Evolutionary conservation across 2,329 filamentous ascomycete species (phyloP).

Genomic region (Paracoccidioides brasiliensis): DNA sequence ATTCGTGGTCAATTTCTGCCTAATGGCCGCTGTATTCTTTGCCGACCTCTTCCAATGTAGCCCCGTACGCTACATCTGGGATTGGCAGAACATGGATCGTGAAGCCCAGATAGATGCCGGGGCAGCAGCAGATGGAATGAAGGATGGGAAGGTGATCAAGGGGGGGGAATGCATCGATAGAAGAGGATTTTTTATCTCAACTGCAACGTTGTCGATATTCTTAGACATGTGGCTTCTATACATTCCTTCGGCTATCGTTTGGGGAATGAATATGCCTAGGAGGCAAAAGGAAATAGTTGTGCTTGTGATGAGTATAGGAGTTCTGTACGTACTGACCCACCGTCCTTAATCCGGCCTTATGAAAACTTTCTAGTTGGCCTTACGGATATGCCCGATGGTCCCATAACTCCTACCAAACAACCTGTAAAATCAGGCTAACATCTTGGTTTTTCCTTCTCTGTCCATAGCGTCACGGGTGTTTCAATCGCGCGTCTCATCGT

Average conservation of each 20-base stretch:
- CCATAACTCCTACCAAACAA: background rate
- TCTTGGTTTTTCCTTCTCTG: background rate
- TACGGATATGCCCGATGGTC: too few species aligned
- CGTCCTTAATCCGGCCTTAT: background rate
- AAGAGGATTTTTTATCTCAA: conserved; percentile 21
- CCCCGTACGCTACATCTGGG: conserved; percentile 25
- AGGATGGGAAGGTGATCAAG: conserved; percentile 4
- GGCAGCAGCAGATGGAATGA: background rate
- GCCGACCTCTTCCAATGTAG: conserved; percentile 30
- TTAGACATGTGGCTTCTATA: conserved; percentile 28
- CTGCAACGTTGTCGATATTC: conserved; percentile 28
- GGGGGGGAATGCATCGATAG: conserved; percentile 23
- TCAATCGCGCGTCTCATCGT: background rate
- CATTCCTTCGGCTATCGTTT: conserved; percentile 7
- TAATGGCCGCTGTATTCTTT: conserved; percentile 27
- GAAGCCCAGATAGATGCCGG: background rate
- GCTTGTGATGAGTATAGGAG: conserved; percentile 5
- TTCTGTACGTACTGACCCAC: conserved; percentile 1
- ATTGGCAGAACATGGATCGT: conserved; percentile 6
- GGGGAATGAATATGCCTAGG: conserved; percentile 8
- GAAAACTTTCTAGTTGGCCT: background rate
- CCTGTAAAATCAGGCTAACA: background rate
- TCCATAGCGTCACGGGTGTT: background rate
- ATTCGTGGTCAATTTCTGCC: conserved; percentile 20
- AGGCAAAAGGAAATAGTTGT: conserved; percentile 8